Base-by-base conservation (phyloP, 257 asterid species). In the Ehretia macrophylla region DNA sequence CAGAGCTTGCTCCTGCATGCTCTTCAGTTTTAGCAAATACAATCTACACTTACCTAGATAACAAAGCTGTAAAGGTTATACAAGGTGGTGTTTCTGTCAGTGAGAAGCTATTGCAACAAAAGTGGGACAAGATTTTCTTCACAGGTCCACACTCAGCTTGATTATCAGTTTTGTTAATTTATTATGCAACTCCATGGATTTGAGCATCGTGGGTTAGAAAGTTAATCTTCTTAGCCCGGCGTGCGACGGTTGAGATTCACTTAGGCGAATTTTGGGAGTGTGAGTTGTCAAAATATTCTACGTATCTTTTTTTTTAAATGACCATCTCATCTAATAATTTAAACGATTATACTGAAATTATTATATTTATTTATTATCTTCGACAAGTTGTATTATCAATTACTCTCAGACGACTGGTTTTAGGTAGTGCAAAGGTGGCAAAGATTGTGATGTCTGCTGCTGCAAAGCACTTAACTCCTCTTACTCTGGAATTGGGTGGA, bases 61-160 rank as follows among this genome's bases (percentile, higher is more conserved):
- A 55, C 4, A 68, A 68, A 49, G 88, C 96, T 40, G 49, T 85
- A 4, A 90, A 78, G 67, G 88, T 87, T 57, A 67, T 90, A 14
- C 56, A 90, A 80, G 97, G 97, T 21, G 97, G 81, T 51, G 50
- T 60, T 47, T 66, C 82, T 1, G 75, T 80, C 38, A 81, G 83
- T 18, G 73, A 87, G 61, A 57, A 74, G 55, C 75, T 90, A 14
- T 17, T 87, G 75, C 93, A 74, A 10, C 81, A 48, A 0, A 79
- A 85, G 72, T 90, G 96, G 96, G 95, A 87, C 80, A 87, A 90
- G 70, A 83, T 90, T 18, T 72, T 90, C 38, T 90, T 90, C 79
- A 90, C 97, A 74, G 97, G 97, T 86, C 40, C 22, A 12, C n/a
- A 8, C 57, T 10, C n/a, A n/a, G 6, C 38, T 21, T 20, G 17